phyloP scores from a whole-genome alignment of 345 rosid genomes.

The Arabidopsis thaliana region DNA sequence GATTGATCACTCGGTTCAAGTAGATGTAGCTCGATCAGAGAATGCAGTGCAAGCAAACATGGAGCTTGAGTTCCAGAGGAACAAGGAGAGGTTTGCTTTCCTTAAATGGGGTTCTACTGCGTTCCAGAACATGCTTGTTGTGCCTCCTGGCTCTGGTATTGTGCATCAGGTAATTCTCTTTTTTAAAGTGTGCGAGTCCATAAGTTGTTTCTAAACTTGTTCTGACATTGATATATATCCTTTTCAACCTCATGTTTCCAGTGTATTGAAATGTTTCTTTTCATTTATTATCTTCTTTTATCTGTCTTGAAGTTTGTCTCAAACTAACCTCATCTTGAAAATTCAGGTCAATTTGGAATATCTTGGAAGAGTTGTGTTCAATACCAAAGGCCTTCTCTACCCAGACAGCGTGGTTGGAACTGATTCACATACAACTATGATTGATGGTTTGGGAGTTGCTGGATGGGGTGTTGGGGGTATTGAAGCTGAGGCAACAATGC shows the following conservation, averaged over 20 bases:
- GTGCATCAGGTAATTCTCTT: conserved; percentile 88
- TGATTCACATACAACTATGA: conserved; percentile 99
- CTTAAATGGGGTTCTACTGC: conserved; percentile 98
- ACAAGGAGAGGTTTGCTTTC: conserved; percentile 96
- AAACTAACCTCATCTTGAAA: conserved; percentile 6
- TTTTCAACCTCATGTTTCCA: conserved; percentile 1
- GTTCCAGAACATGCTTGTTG: conserved; percentile 95
- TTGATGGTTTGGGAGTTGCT: conserved; percentile 99
- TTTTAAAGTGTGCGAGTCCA: conserved; percentile 1
- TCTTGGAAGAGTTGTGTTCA: conserved; percentile 97
- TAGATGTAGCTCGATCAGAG: conserved; percentile 92
- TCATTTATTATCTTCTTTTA: not conserved
- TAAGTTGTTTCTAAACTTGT: not conserved
- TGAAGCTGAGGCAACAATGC: conserved; percentile 99
- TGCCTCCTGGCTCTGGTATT: conserved; percentile 99
- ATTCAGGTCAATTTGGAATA: conserved; percentile 96
- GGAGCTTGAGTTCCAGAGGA: conserved; percentile 95
- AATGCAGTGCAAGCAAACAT: conserved; percentile 97
- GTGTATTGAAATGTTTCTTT: conserved; percentile 7
- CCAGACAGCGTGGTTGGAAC: conserved; percentile 99
- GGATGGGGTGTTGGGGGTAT: conserved; percentile 99
- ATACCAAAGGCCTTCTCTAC: conserved; percentile 71
- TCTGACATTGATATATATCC: not conserved
- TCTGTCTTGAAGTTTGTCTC: not conserved
- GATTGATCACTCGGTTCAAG: conserved; percentile 98